Base-by-base conservation (phyloP, 2,329 filamentous ascomycete genomes). In the Penicillium capsulatum region DNA sequence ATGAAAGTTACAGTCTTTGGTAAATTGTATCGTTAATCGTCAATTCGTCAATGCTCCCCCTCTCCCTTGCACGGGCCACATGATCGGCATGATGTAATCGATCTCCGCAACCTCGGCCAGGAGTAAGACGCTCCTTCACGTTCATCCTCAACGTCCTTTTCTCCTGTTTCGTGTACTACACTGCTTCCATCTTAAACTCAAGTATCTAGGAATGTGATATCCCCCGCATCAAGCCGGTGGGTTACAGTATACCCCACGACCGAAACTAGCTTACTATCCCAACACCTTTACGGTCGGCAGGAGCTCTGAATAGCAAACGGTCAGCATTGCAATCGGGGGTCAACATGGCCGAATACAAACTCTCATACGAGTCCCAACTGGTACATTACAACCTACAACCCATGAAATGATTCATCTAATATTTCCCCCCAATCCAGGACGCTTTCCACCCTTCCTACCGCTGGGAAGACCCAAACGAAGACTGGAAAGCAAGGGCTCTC, bases 291-390 rank as follows among this genome's bases (percentile, higher is more conserved):
- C 22, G 22, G 22, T 24, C 22, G 22, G 22, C n/a, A n/a, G n/a
- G n/a, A 22, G 9, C 19, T 5, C 19, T 22, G 19, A 5, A 22
- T 22, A 22, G 5, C 19, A 22, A 22, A 22, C 19, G 19, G 19
- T 22, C 19, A 9, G 19, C 5, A 22, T 22, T 22, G 9, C 19
- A 22, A 28, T 6, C 26, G 5, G 11, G 6, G n/a, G 4, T 20
- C 35, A 40, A 22, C 69, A 65, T 90, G 90, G 31, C 79, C 72
- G 22, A 80, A 77, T 38, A 84, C 62, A 53, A 89, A 87, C 60
- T 87, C 79, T 51, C 75, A 81, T 48, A 91, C 75, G 34, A 57
- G 40, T 55, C 55, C 3, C 47, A 58, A 28, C 41, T 58, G 45
- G 55, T 58, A 42, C 10, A 44, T 45, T 9, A 1, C 10, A 7